Base-by-base conservation (phyloP, 2,329 filamentous ascomycete genomes). In the Penicillium thymicola region DNA sequence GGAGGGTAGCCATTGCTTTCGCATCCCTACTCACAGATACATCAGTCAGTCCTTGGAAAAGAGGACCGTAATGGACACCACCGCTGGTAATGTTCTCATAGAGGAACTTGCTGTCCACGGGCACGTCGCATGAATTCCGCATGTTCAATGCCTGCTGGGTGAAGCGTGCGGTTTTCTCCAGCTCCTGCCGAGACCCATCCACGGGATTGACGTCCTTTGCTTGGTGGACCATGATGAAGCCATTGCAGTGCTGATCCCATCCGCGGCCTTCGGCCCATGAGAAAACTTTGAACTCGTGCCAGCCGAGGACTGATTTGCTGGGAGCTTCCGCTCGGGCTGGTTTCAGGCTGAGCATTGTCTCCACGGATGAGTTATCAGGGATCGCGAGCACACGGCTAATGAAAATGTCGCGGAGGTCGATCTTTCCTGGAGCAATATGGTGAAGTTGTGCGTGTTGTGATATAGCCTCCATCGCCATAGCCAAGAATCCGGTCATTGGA, bases 221-320 rank as follows among this genome's bases (percentile, higher is more conserved):
- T 55, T 65, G 59, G n/a, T 63, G 46, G 2, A 63, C 61, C 57
- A 64, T 66, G 10, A 66, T 48, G 6, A 60, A 62, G 1, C 64
- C 64, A 34, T 55, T 59, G 27, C 63, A 65, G 46, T 66, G 64
- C n/a, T 65, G 61, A 25, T 66, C 64, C 64, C 64, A 66, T 6
- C 58, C 56, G 14, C 63, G 53, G 2, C 61, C 61, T 28, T 66
- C 62, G 0, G 61, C 57, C 64, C 64, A 66, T 14, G 64, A 66
- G 38, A 62, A 66, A 16, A 65, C 58, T 28, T 65, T 64, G 42
- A 66, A 66, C 59, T 66, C 64, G 44, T 66, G 61, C 64, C 64
- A 66, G 46, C 59, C 62, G 46, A 63, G 59, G 4, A 62, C 52
- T n/a, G 62, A 56, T 52, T 54, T 60, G 27, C 59, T 62, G 2